A percentile compares a stretch with the other conserved stretches of the same genome.
Conservation (phyloP, 805 yeast species). For the Candida lessepsii region DNA sequence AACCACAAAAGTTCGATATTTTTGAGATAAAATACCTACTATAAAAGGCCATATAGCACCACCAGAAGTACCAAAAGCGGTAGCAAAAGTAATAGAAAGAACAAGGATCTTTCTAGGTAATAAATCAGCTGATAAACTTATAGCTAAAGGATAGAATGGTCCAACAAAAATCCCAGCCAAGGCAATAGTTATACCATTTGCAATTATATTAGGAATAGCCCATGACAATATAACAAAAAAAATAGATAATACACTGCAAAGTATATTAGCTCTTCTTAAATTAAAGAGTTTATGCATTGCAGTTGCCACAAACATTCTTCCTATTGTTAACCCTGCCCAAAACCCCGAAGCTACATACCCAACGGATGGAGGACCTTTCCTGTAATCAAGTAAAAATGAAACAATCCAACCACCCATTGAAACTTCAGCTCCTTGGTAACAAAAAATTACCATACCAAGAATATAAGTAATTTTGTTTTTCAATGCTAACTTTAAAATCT, state of each 20-base stretch:
- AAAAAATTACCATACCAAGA: constrained; percentile 52
- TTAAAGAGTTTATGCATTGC: constrained; percentile 38
- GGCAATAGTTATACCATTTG: constrained; percentile 48
- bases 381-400: constrained; percentile 56
- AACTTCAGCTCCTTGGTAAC: constrained; percentile 70
- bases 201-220: constrained; percentile 46
- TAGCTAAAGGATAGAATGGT: constrained; percentile 58
- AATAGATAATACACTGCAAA: constrained; percentile 34
- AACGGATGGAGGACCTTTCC: constrained; percentile 48
- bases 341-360: constrained; percentile 69
- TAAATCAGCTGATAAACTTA: constrained; percentile 40
- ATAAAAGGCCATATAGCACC: constrained; percentile 56
- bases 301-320: constrained; percentile 52
- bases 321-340: constrained; percentile 70
- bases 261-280: constrained; percentile 43
- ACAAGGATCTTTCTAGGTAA: constrained; percentile 53
- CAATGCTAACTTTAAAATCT: constrained; percentile 33
- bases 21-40: constrained; percentile 49
- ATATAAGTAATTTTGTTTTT: constrained; percentile 43
- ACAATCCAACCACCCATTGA: constrained; percentile 71
- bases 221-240: constrained; percentile 44
- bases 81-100: constrained; percentile 48
- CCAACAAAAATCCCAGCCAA: constrained; percentile 62
- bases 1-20: constrained; percentile 46
- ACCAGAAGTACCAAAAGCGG: constrained; percentile 58